Base-by-base conservation (phyloP, 768 basidiomycete species). In the Holtermannia corniformis region DNA sequence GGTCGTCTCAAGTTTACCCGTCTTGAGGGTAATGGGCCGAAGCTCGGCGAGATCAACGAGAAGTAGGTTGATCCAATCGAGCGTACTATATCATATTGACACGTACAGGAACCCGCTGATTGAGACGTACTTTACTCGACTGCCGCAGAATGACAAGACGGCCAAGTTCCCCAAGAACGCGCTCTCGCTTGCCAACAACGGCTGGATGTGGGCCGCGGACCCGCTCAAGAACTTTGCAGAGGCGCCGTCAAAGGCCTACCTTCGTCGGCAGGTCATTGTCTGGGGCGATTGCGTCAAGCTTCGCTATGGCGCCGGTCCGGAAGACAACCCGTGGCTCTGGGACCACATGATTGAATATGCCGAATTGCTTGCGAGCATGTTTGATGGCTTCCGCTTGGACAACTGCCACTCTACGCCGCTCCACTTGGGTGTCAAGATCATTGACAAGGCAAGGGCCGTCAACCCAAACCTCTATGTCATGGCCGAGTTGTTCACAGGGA, bases 281-380 rank as follows among this genome's bases (percentile, higher is more conserved):
- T 99, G 95, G 95, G 83, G 84, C 42, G 95, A 99, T 72, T 97
- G 95, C 67, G 95, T 99, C 67, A 99, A 99, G 69, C 79, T 97
- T 42, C 88, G 95, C 27, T 99, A 95, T 65, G 95, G 95, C 2
- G 76, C 79, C 14, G 78, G 78, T 5, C 85, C 85, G 1, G 75
- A 79, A 0, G 83, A 84, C 58, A 95, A 92, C 70, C 90, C 90
- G 0, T 96, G 87, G 87, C 76, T 97, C 41, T 99, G 95, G 95
- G 69, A 79, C 27, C 84, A 90, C 73, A 96, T 97, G 82, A 83
- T 78, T 11, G 74, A 77, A 49, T 97, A 99, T 61, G 87, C 91
- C 52, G 78, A 78, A 46, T 77, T 78, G 7, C 83, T 97, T 23
- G 95, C 93, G 0, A 75, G 74, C 37, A 79, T 80, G 5, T 99